Conservation (phyloP, 768 basidiomycete genomes). For the Mycena pura region DNA sequence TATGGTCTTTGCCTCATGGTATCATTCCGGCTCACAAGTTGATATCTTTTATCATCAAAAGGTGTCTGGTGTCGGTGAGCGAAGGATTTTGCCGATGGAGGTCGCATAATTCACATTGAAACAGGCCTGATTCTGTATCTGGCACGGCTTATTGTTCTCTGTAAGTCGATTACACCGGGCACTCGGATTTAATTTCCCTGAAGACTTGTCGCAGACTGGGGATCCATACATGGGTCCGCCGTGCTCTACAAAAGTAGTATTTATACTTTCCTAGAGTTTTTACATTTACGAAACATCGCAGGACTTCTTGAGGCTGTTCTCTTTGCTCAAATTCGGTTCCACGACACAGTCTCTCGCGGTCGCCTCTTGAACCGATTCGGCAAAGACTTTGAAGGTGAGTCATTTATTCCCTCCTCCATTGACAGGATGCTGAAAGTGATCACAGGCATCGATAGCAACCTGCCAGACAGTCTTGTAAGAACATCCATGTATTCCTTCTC, state of each 20-base stretch:
- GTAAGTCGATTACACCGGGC: constrained; percentile 41
- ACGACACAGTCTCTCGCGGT: constrained; percentile 89
- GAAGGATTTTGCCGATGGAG: background rate
- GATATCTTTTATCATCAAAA: background rate
- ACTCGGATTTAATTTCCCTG: background rate
- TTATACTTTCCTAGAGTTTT: background rate
- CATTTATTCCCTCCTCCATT: constrained; percentile 24
- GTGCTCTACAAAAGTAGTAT: constrained; percentile 71
- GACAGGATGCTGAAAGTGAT: constrained; percentile 22
- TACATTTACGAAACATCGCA: constrained; percentile 21
- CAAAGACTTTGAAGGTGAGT: constrained; percentile 82
- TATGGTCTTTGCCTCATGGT: constrained; percentile 41
- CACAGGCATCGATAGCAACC: constrained; percentile 77
- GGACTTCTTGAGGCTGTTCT: constrained; percentile 78
- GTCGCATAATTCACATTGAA: background rate
- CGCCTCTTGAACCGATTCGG: constrained; percentile 84
- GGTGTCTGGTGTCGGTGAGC: background rate
- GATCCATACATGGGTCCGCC: constrained; percentile 81
- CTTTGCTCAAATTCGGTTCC: constrained; percentile 90
- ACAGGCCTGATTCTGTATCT: constrained; percentile 48
- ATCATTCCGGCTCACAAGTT: constrained; percentile 48
- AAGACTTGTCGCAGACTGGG: constrained; percentile 51
- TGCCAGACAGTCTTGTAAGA: constrained; percentile 85
- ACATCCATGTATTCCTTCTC: constrained; percentile 75
- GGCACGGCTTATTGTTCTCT: constrained; percentile 79